Base-by-base conservation (phyloP, 2,329 filamentous ascomycete genomes). In the Fusarium sp. region DNA sequence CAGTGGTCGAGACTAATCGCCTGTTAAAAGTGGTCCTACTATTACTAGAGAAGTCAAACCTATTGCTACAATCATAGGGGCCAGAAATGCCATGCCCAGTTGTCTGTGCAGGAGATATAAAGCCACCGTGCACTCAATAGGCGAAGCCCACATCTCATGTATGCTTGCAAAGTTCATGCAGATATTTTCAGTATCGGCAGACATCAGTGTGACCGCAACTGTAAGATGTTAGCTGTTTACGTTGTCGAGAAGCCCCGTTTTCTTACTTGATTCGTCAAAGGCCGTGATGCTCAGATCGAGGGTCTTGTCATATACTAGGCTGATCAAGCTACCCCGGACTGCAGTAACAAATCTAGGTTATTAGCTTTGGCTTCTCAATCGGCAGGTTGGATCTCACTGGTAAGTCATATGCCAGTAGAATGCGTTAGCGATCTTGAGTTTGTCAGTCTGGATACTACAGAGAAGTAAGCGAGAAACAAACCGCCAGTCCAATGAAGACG, bases 181-280 rank as follows among this genome's bases (percentile, higher is more conserved):
- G 23, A 69, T 69, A 12, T 46, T 54, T 42, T 69, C 66, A 2
- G 66, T 69, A 21, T 69, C 66, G 1, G 66, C 61, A 7, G 66
- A 69, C 66, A 69, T 69, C 14, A 69, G 42, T 27, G 66, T 68
- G 19, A 66, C 49, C 7, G 63, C 63, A 16, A 64, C 63, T 66
- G 12, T 4, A 11, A 4, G 6, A 7, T 18, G 9, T 66, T 19
- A 66, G 31, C 21, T 2, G 7, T 4, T 2, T 5, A 15, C 10
- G 4, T 14, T n/a, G 21, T 2, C 15, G 5, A 10, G 5, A 14
- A 18, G 14, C 8, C 14, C 5, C 4, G 4, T n/a, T 19, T n/a
- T 35, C 42, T 64, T 35, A 66, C 63, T 44, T 19, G 63, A 64
- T 33, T 66, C 63, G 16, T 66, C 63, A n/a, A 66, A 66, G 8